Evolutionary conservation across 345 rosid genomes (phyloP).

Genomic region (Cardamine chenopodiifolia): DNA sequence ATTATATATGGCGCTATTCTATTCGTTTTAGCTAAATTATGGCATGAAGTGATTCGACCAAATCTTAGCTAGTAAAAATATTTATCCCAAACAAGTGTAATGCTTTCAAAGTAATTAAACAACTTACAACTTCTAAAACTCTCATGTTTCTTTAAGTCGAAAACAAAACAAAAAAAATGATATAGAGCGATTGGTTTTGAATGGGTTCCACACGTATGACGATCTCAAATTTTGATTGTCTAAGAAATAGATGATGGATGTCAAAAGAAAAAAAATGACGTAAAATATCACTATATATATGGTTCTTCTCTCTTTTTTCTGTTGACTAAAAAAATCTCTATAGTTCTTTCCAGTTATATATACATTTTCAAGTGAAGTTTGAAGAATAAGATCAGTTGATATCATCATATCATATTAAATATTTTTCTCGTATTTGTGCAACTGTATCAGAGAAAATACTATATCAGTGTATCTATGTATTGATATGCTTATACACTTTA

Average conservation of each 20-base stretch:
- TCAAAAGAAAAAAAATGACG: not conserved
- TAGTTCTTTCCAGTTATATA: not conserved
- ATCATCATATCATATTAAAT: not conserved
- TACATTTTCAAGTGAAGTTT: not conserved
- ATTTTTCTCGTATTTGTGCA: not conserved
- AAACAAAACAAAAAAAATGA: too few relatives aligned
- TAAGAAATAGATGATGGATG: not conserved
- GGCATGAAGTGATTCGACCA: not conserved
- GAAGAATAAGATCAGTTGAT: not conserved
- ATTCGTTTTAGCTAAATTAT: not conserved
- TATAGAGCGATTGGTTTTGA: not conserved
- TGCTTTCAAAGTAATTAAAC: not conserved
- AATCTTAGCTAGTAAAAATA: not conserved
- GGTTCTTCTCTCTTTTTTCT: not conserved
- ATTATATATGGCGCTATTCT: not conserved
- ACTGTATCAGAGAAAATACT: not conserved
- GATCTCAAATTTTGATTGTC: not conserved
- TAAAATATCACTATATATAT: not conserved
- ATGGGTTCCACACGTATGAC: not conserved
- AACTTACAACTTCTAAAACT: not conserved
- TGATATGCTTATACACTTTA: not conserved
- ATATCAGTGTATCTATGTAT: not conserved
- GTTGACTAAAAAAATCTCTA: not conserved
- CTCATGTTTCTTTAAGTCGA: not conserved
- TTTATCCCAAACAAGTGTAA: not conserved